Conservation (phyloP, 805 yeast genomes). For the Huiozyma naganishii region DNA sequence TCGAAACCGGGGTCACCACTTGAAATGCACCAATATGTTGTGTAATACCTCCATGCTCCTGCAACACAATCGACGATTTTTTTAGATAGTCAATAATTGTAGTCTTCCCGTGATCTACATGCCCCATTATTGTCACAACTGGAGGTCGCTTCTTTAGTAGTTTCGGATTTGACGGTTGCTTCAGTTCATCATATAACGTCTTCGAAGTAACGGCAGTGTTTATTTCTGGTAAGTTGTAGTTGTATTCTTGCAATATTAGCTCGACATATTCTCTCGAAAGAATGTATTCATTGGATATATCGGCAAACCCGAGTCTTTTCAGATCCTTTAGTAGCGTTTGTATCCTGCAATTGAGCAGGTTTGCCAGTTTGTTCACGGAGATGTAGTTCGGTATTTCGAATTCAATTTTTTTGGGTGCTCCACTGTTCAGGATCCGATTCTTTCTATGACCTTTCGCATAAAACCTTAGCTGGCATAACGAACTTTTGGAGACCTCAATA, state of each 20-base stretch:
- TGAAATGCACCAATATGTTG: slow-evolving; percentile 97
- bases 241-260: slow-evolving; percentile 81
- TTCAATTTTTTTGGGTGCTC: slow-evolving; percentile 11
- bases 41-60: slow-evolving; percentile 93
- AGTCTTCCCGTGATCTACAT: slow-evolving; percentile 97
- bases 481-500: neutral
- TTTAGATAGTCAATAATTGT: slow-evolving; percentile 82
- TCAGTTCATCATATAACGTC: slow-evolving; percentile 50
- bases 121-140: slow-evolving; percentile 96
- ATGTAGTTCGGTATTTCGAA: slow-evolving; percentile 59
- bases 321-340: slow-evolving; percentile 48
- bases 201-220: slow-evolving; percentile 35
- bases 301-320: slow-evolving; percentile 62
- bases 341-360: slow-evolving; percentile 54
- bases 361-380: slow-evolving; percentile 70
- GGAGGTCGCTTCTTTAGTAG: slow-evolving; percentile 68
- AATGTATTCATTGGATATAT: slow-evolving; percentile 58
- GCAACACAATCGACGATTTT: slow-evolving; percentile 70
- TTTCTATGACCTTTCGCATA: slow-evolving; percentile 12
- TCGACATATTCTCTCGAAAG: slow-evolving; percentile 79
- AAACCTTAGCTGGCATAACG: slow-evolving; percentile 1
- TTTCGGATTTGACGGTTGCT: slow-evolving; percentile 40
- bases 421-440: slow-evolving; percentile 2
- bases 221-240: slow-evolving; percentile 41
- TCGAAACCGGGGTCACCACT: slow-evolving; percentile 64